Percentiles rank a stretch among this genome's conserved stretches.
Evolutionary conservation across 2,329 filamentous ascomycete species (phyloP).

Genomic region (Penicillium decumbens): DNA sequence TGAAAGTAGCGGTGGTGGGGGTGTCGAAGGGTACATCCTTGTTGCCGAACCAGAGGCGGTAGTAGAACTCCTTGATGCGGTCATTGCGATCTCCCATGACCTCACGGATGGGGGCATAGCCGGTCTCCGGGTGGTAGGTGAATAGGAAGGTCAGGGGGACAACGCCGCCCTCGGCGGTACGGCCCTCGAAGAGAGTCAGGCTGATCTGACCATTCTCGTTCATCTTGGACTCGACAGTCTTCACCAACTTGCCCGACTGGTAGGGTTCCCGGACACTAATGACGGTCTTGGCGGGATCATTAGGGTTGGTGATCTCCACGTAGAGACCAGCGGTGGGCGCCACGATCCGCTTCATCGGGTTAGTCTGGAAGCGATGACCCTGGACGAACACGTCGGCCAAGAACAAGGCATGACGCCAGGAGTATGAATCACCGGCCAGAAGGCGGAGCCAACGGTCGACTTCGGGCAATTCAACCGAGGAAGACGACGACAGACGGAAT

Average conservation of each 20-base stretch:
- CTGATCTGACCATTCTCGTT: constrained; percentile 72
- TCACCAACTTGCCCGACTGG: constrained; percentile 76
- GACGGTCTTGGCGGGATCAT: constrained; percentile 74
- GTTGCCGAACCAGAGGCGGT: constrained; percentile 92
- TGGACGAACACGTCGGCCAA: constrained; percentile 91
- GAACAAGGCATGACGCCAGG: constrained; percentile 92
- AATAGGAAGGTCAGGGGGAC: constrained; percentile 83
- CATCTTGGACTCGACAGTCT: constrained; percentile 81
- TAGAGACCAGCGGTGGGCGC: constrained; percentile 79
- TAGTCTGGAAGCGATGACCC: constrained; percentile 94
- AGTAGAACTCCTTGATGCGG: constrained; percentile 99
- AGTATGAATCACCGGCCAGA: constrained; percentile 77
- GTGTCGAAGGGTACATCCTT: constrained; percentile 79
- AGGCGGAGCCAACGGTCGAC: constrained; percentile 81
- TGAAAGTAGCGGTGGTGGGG: constrained; percentile 79
- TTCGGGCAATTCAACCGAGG: constrained; percentile 69
- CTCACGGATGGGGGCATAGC: constrained; percentile 95
- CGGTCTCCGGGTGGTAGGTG: constrained; percentile 88
- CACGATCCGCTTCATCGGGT: constrained; percentile 89
- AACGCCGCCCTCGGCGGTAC: constrained; percentile 76
- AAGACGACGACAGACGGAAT: constrained; percentile 74
- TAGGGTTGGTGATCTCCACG: constrained; percentile 79
- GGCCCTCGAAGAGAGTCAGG: constrained; percentile 88
- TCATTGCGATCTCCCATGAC: constrained; percentile 96
- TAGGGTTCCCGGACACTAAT: constrained; percentile 86